Percentiles rank a stretch among this genome's conserved stretches.
Evolutionary conservation across 441 rosid species (phyloP).

Genomic region (Brassica balearica): DNA sequence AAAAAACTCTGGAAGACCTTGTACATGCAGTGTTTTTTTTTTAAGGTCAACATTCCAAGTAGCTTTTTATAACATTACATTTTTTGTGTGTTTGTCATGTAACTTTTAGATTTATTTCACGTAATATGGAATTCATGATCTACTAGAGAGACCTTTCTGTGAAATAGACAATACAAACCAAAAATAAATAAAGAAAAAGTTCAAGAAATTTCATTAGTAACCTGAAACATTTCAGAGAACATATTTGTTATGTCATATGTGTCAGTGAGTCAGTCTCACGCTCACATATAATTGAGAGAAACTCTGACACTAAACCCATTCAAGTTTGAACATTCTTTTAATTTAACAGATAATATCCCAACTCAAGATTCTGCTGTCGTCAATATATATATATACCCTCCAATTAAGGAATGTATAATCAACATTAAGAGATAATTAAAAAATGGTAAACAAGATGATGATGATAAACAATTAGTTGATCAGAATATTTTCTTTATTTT

Average conservation of each 20-base stretch:
- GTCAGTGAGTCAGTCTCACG: constrained; percentile 28
- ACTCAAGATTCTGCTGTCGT: constrained; percentile 11
- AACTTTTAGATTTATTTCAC: neutral
- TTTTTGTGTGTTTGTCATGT: neutral
- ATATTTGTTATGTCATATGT: constrained; percentile 7
- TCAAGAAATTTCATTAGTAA: constrained; percentile 27
- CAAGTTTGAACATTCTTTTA: constrained; percentile 2
- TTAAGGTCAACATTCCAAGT: neutral
- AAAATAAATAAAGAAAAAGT: neutral
- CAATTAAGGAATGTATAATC: neutral
- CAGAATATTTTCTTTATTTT: neutral
- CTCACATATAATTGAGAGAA: constrained; percentile 4
- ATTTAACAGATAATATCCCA: constrained; percentile 15
- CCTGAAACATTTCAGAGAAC: constrained; percentile 18
- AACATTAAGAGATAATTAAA: neutral
- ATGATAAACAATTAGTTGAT: neutral
- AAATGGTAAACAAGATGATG: neutral
- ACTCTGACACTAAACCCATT: constrained; percentile 13
- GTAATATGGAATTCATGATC: neutral
- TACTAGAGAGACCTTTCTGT: neutral
- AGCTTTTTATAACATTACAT: neutral
- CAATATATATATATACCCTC: neutral
- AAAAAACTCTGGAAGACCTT: neutral
- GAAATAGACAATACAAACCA: neutral
- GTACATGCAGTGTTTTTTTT: neutral